These are phyloP conservation scores for Penicillium capsulatum DNA, from an alignment of 2,329 filamentous ascomycete species.

Conservation along the genomic window DNA sequence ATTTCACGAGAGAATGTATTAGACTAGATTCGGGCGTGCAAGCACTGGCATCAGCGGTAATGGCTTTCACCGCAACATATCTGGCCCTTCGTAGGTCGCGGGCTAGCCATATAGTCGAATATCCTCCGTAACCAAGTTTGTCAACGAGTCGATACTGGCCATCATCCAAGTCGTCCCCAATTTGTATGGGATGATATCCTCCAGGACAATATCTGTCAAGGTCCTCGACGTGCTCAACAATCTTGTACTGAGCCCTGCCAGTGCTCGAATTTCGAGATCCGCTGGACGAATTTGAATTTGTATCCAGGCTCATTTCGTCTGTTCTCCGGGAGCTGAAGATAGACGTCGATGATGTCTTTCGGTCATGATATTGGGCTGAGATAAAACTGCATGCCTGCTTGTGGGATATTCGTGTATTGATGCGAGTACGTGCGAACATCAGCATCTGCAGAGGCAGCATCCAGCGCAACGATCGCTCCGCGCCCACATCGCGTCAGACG, in stretches of 20 bases:
- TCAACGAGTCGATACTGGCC: slow-evolving; percentile 13
- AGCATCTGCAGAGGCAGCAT: slow-evolving; percentile 6
- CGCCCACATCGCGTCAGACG: too few relatives aligned
- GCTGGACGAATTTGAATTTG: slow-evolving; percentile 4
- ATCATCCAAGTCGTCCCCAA: slow-evolving; percentile 9
- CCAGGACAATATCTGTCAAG: slow-evolving; percentile 8
- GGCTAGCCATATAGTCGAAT: slow-evolving; percentile 37
- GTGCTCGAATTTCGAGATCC: slow-evolving; percentile 5
- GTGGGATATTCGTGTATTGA: not conserved
- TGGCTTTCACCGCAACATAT: slow-evolving; percentile 8
- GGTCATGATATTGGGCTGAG: slow-evolving; percentile 1
- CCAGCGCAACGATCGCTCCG: too few relatives aligned
- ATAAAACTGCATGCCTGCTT: slow-evolving; percentile 1
- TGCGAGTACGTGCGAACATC: slow-evolving; percentile 2
- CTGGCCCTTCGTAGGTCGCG: slow-evolving; percentile 2
- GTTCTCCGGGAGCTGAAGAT: slow-evolving; percentile 2
- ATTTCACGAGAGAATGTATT: slow-evolving; percentile 8
- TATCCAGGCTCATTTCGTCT: slow-evolving; percentile 2
- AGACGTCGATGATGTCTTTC: slow-evolving; percentile 6
- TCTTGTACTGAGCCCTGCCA: slow-evolving; percentile 4
- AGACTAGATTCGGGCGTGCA: slow-evolving; percentile 8
- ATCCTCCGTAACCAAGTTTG: slow-evolving; percentile 16
- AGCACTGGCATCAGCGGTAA: slow-evolving; percentile 19
- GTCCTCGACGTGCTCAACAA: slow-evolving; percentile 11
- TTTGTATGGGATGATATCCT: slow-evolving; percentile 12